phyloP scores from a whole-genome alignment of 2,329 filamentous ascomycete species.

The Leptographium galeiforme region DNA sequence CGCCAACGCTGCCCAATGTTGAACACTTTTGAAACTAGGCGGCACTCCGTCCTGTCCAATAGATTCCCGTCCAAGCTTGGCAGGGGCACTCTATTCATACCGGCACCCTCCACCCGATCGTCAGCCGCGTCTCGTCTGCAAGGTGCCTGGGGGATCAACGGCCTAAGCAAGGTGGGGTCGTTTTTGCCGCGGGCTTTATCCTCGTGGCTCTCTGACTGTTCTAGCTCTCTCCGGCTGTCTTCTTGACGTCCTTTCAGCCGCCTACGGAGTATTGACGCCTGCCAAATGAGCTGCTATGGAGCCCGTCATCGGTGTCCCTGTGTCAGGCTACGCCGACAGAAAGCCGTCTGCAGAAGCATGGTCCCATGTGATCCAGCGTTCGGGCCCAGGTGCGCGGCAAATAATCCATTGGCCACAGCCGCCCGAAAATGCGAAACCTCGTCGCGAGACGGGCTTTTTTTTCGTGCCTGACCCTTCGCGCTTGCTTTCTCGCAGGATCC shows the following conservation, averaged over 20 bases:
- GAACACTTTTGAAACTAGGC: too few relatives aligned
- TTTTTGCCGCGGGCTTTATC: too few relatives aligned
- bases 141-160: too few relatives aligned
- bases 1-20: neutral
- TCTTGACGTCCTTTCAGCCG: too few relatives aligned
- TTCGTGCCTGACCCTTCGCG: neutral
- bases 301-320: neutral
- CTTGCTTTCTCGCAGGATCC: neutral
- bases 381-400: slow-evolving; percentile 6
- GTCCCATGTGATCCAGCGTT: neutral
- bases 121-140: too few relatives aligned
- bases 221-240: too few relatives aligned
- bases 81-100: neutral
- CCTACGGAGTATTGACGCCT: neutral
- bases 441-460: neutral
- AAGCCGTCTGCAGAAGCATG: neutral
- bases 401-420: slow-evolving; percentile 9
- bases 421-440: slow-evolving; percentile 9
- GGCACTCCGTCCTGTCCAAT: too few relatives aligned
- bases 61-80: too few relatives aligned
- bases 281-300: neutral
- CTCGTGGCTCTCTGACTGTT: too few relatives aligned
- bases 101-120: too few relatives aligned
- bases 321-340: neutral
- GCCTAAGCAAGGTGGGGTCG: too few relatives aligned